Base-by-base conservation (phyloP, 768 basidiomycete species). In the Pleurotus cornucopiae region DNA sequence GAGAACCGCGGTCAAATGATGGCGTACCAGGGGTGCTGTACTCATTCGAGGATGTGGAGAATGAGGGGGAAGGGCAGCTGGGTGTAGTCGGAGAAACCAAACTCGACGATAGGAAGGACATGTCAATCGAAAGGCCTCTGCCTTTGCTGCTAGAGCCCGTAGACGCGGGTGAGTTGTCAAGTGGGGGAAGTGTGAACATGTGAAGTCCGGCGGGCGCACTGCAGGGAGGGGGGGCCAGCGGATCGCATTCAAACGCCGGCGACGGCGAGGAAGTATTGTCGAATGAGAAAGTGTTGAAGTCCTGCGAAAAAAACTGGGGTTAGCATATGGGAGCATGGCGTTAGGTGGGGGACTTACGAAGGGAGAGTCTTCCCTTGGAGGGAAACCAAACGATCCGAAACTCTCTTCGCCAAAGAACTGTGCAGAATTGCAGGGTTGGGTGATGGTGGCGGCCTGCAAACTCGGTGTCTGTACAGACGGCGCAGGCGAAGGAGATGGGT, bases 221-320 rank as follows among this genome's bases (percentile, higher is more conserved):
- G 51, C 40, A 38, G 25, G 41, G 51, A n/a, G 61, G 61, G 21
- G 63, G 61, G 34, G 66, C 62, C 38, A 66, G 58, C 9, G 66
- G 64, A 51, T 67, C 65, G 60, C 63, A 66, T 4, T 70, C 62
- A 57, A 69, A 72, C 4, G 64, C 53, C 2, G 69, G 63, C 6
- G 66, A 23, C 1, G 72, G 72, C 5, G 72, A 67, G 1, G 65
- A 54, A 30, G 70, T 61, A 51, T 68, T 73, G 58, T 77, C 70
- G 66, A 79, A 81, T 43, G 79, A 73, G 67, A 79, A 80, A 46
- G 70, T 60, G 57, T 67, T 68, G 56, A 79, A 77, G 57, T 75
- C 75, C 79, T 80, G 60, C 45, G 40, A 58, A 34, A 55, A 54
- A 13, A 56, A 2, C 26, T 53, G 18, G 41, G 30, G 54, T 49